Conservation (phyloP, 2,329 filamentous ascomycete genomes). For the Pyricularia sp. region DNA sequence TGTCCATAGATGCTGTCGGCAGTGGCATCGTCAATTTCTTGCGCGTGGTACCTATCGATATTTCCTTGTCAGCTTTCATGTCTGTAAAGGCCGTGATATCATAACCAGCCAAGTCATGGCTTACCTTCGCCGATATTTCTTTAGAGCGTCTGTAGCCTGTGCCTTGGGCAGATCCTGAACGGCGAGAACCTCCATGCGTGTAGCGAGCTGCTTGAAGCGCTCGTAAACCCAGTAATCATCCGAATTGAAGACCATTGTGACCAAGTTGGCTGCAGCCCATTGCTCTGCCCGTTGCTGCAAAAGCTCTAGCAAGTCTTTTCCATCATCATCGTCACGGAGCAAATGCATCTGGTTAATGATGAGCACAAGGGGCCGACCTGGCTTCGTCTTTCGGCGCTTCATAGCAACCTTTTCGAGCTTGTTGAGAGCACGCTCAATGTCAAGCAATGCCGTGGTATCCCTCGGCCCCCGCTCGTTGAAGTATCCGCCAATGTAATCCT, state of each 20-base stretch:
- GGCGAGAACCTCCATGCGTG: conserved; percentile 87
- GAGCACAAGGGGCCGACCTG: conserved; percentile 65
- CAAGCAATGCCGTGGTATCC: conserved; percentile 83
- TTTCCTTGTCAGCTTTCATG: background rate
- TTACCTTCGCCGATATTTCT: conserved; percentile 54
- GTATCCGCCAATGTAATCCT: conserved; percentile 94
- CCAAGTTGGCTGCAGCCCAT: conserved; percentile 87
- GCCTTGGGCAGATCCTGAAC: conserved; percentile 74
- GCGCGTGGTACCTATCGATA: conserved; percentile 55
- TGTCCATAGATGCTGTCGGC: conserved; percentile 75
- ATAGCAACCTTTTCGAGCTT: conserved; percentile 95
- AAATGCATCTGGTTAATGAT: conserved; percentile 94
- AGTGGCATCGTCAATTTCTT: conserved; percentile 42
- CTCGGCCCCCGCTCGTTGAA: conserved; percentile 91
- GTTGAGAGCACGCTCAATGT: conserved; percentile 95
- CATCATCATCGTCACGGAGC: conserved; percentile 82
- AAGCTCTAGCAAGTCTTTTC: conserved; percentile 86
- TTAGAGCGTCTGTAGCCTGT: conserved; percentile 67
- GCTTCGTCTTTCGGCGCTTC: conserved; percentile 46
- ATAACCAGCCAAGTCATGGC: conserved; percentile 12
- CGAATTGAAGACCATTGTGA: conserved; percentile 88
- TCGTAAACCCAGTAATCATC: conserved; percentile 99
- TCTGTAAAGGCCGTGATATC: background rate
- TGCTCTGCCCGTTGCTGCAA: conserved; percentile 93
- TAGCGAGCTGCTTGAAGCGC: conserved; percentile 81